Base-by-base conservation (phyloP, 2,329 filamentous ascomycete species). In the Colletotrichum tamarilloi region DNA sequence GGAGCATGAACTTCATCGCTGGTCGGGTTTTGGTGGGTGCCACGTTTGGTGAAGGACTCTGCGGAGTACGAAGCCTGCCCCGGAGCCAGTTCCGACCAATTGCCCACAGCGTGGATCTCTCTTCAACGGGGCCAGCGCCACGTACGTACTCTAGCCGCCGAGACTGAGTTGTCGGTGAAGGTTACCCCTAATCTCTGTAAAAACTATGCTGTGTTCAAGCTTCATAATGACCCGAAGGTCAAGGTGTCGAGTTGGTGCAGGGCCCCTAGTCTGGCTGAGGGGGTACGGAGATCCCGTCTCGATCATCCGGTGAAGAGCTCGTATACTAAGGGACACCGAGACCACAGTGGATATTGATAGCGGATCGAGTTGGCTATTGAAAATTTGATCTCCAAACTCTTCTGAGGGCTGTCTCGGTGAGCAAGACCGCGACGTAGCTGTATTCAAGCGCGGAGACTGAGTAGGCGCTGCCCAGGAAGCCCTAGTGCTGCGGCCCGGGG, bases 11-110 rank as follows among this genome's bases (percentile, higher is more conserved):
- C 26, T 35, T 53, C 28, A 55, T n/a, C 55, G 22, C 14, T 24
- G 26, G 68, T 4, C 30, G 46, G 22, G 11, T 52, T 62, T 16
- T 42, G 62, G 5, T 46, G 22, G 28, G 38, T 53, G 58, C 60
- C 70, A 60, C 38, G 24, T 49, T 30, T 35, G 70, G 55, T 60
- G 66, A 69, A 56, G n/a, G 38, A 57, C 63, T 53, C 49, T 19
- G 56, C n/a, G 35, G 59, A 72, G 53, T 19, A 62, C 30, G 35
- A 59, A 72, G 53, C 28, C 59, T 59, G 68, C 42, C 66, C 55
- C 55, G 60, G 59, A 69, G 53, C 53, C 28, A 59, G 55, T 69
- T 49, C 62, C 59, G 60, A 55, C 53, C 57, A 59, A 26, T 49
- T 26, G 58, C 46, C 63, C 53, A 35, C 53, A 30, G 59, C 53